Conservation (phyloP, 129 eudicot species). For the Flaveria bidentis region DNA sequence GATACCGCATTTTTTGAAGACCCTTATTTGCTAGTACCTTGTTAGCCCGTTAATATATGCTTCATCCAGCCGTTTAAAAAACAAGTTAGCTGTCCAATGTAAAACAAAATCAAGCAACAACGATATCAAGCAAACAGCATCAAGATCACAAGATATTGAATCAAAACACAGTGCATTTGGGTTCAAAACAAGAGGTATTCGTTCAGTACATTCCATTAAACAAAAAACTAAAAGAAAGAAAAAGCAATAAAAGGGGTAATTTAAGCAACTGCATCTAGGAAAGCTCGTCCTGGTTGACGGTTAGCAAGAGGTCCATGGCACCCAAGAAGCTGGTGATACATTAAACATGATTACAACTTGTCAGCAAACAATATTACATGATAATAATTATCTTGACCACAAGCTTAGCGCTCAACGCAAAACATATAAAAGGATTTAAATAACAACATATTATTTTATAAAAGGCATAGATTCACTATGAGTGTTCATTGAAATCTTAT, state of each 20-base stretch:
- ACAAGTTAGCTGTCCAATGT: no score
- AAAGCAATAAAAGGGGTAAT: neutral
- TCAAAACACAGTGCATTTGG: constrained; percentile 12
- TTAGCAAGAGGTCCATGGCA: constrained; percentile 77
- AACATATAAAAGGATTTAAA: neutral
- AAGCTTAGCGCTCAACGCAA: neutral
- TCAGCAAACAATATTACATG: neutral
- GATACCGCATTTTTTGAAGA: no score
- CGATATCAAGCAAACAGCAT: no score
- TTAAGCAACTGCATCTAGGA: constrained; percentile 49
- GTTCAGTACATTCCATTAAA: constrained; percentile 17
- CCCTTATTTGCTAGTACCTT: no score
- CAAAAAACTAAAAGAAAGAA: neutral
- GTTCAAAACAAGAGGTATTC: neutral
- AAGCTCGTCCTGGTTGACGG: constrained; percentile 76
- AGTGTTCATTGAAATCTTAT: neutral
- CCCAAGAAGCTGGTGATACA: constrained; percentile 62
- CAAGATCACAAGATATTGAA: neutral
- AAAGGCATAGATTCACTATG: neutral
- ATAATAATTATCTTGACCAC: neutral
- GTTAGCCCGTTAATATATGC: no score
- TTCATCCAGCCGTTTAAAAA: no score
- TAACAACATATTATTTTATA: no score
- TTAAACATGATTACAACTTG: neutral
- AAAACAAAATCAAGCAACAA: no score